Evolutionary conservation across 1,284 basidiomycete genomes (phyloP).

Genomic region (Lentinus polychrous): DNA sequence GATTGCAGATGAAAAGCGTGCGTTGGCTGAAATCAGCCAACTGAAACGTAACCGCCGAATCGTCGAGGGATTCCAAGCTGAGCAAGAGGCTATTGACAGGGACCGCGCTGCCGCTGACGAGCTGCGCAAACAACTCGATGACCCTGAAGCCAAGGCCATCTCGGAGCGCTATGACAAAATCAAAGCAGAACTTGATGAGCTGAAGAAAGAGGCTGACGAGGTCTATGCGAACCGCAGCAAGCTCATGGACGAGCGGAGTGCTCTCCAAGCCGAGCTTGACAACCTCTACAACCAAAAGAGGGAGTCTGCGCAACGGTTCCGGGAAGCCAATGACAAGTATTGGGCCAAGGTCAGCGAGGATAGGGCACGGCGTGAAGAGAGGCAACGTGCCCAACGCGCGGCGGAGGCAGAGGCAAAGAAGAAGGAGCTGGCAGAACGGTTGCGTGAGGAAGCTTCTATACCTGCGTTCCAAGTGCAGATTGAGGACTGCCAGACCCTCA

Average conservation of each 20-base stretch:
- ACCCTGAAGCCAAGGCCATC: slow-evolving; percentile 83
- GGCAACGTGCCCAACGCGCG: slow-evolving; percentile 72
- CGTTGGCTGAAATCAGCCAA: slow-evolving; percentile 81
- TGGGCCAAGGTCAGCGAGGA: slow-evolving; percentile 81
- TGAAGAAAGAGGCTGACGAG: slow-evolving; percentile 87
- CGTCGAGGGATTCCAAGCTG: slow-evolving; percentile 75
- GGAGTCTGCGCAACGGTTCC: slow-evolving; percentile 62
- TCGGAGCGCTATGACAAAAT: slow-evolving; percentile 82
- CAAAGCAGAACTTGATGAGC: slow-evolving; percentile 79
- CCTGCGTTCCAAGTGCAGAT: slow-evolving; percentile 94
- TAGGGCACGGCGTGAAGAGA: slow-evolving; percentile 78
- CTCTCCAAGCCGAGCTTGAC: slow-evolving; percentile 66
- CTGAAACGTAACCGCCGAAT: slow-evolving; percentile 63
- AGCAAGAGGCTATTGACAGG: slow-evolving; percentile 76
- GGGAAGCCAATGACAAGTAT: slow-evolving; percentile 78
- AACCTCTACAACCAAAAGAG: slow-evolving; percentile 76
- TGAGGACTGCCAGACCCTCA: slow-evolving; percentile 93
- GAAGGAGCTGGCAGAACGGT: slow-evolving; percentile 70
- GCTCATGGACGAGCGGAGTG: slow-evolving; percentile 85
- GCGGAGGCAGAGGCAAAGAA: slow-evolving; percentile 82
- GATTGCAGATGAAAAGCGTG: slow-evolving; percentile 93
- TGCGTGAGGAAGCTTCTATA: slow-evolving; percentile 87
- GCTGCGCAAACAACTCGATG: slow-evolving; percentile 81
- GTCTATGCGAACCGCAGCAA: slow-evolving; percentile 77
- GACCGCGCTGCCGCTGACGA: slow-evolving; percentile 77